phyloP scores from a whole-genome alignment of 2,329 filamentous ascomycete species.

The Calonectria ilicicola region DNA sequence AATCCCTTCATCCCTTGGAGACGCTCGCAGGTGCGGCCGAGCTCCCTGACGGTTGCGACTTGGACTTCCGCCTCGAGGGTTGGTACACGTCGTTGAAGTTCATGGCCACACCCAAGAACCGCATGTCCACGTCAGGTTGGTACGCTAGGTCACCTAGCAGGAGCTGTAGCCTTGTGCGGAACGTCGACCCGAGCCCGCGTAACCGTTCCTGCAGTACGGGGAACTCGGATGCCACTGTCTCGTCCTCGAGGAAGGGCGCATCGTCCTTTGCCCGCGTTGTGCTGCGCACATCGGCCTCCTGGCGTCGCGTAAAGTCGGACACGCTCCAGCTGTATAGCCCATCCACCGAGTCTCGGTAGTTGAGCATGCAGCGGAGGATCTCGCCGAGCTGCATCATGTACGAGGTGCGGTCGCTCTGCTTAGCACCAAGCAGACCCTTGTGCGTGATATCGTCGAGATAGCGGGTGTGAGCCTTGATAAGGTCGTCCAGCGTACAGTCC shows the following conservation, averaged over 20 bases:
- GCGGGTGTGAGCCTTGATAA: slow-evolving; percentile 90
- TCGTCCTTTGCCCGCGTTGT: slow-evolving; percentile 62
- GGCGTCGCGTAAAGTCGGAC: slow-evolving; percentile 91
- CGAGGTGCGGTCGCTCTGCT: slow-evolving; percentile 76
- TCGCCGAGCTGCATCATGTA: slow-evolving; percentile 95
- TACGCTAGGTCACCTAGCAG: slow-evolving; percentile 91
- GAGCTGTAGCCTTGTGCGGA: slow-evolving; percentile 81
- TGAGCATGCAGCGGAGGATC: slow-evolving; percentile 92
- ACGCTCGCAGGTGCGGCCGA: slow-evolving; percentile 34
- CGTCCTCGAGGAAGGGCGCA: slow-evolving; percentile 48
- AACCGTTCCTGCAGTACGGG: slow-evolving; percentile 81
- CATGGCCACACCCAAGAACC: slow-evolving; percentile 96
- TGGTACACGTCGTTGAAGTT: slow-evolving; percentile 99
- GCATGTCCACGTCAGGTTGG: slow-evolving; percentile 94
- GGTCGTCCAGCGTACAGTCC: slow-evolving; percentile 91
- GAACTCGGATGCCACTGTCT: slow-evolving; percentile 75
- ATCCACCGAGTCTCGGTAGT: slow-evolving; percentile 93
- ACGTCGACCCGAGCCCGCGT: slow-evolving; percentile 78
- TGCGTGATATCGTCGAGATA: slow-evolving; percentile 96
- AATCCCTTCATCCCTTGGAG: slow-evolving; percentile 42
- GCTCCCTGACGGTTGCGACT: slow-evolving; percentile 43
- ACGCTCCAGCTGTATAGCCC: slow-evolving; percentile 95
- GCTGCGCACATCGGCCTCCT: slow-evolving; percentile 83
- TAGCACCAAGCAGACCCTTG: slow-evolving; percentile 90
- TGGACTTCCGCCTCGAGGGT: slow-evolving; percentile 75